Conservation (phyloP, 352 stramenopile species). For the Phytopythium cucurbitacearum region DNA sequence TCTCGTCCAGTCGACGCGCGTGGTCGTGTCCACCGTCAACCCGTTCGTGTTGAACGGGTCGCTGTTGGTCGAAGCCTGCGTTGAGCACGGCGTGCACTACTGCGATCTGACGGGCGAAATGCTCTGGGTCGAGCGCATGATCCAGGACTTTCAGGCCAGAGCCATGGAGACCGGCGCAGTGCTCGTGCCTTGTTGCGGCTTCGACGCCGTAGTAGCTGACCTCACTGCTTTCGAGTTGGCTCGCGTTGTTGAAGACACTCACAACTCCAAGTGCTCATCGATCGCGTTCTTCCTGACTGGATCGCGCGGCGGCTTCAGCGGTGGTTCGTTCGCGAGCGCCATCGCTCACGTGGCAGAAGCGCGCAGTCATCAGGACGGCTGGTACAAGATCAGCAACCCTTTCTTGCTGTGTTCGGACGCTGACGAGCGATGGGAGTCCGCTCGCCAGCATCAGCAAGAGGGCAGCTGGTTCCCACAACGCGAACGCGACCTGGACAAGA, state of each 20-base stretch:
- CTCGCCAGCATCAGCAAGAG: conserved; percentile 15
- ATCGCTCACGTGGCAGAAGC: conserved; percentile 15
- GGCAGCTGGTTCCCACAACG: conserved; percentile 30
- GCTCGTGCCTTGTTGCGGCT: conserved; percentile 79
- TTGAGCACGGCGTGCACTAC: conserved; percentile 85
- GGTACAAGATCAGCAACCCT: conserved; percentile 16
- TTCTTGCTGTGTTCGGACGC: conserved; percentile 26
- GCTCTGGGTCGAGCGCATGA: conserved; percentile 73
- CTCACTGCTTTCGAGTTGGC: conserved; percentile 56
- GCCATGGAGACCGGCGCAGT: conserved; percentile 60
- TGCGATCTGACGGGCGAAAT: conserved; percentile 88
- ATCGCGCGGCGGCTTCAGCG: conserved; percentile 24
- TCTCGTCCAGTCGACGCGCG: conserved; percentile 63
- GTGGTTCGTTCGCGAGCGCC: conserved; percentile 40
- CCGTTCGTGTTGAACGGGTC: conserved; percentile 79
- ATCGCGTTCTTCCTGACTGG: conserved; percentile 34
- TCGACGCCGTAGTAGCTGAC: conserved; percentile 83
- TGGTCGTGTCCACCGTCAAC: conserved; percentile 70
- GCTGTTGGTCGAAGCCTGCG: conserved; percentile 72
- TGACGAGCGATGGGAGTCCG: conserved; percentile 10
- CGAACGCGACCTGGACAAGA: conserved; percentile 40
- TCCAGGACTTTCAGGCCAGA: conserved; percentile 35
- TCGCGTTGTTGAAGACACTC: neutral
- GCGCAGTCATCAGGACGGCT: conserved; percentile 9
- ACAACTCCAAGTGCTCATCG: conserved; percentile 16